Evolutionary conservation across 495 filamentous ascomycete species (phyloP).

Genomic region (Aspergillus steynii): DNA sequence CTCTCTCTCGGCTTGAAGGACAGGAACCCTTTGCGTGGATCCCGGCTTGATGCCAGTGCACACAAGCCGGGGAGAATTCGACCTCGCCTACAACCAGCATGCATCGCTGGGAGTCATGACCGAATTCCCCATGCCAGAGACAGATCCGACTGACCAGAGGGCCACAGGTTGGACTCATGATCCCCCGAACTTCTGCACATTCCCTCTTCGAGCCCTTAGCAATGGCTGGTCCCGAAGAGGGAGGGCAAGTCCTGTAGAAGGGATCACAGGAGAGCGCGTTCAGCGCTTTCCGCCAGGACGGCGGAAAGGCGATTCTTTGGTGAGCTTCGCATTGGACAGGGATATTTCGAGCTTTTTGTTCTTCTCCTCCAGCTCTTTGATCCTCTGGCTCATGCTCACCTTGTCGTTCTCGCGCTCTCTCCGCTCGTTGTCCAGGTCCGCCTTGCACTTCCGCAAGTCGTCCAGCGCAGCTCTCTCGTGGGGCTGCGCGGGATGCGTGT

Average conservation of each 20-base stretch:
- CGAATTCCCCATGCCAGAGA: no score
- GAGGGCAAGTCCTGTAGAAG: not conserved
- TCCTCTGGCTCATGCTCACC: slow-evolving; percentile 11
- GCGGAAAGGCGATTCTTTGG: not conserved
- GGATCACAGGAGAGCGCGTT: not conserved
- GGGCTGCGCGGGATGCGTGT: no score
- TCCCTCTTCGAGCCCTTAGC: not conserved
- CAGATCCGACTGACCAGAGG: no score
- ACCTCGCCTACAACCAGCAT: no score
- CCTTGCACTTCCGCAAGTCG: no score
- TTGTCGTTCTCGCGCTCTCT: slow-evolving; percentile 12
- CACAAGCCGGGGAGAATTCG: no score
- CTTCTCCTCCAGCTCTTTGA: slow-evolving; percentile 16
- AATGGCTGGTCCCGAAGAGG: not conserved
- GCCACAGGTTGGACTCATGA: not conserved
- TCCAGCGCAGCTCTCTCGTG: no score
- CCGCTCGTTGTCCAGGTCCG: slow-evolving; percentile 14
- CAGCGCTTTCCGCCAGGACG: not conserved
- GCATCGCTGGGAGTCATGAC: no score
- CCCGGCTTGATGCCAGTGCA: no score
- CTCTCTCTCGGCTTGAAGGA: no score
- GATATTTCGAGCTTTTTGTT: slow-evolving; percentile 15
- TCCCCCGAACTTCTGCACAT: not conserved
- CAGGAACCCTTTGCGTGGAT: no score
- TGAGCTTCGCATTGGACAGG: slow-evolving; percentile 6